Evolutionary conservation across 495 filamentous ascomycete genomes (phyloP), one percentile per base, ranked within the genome.

Genomic region (Aspergillus sclerotiicarbonarius): DNA sequence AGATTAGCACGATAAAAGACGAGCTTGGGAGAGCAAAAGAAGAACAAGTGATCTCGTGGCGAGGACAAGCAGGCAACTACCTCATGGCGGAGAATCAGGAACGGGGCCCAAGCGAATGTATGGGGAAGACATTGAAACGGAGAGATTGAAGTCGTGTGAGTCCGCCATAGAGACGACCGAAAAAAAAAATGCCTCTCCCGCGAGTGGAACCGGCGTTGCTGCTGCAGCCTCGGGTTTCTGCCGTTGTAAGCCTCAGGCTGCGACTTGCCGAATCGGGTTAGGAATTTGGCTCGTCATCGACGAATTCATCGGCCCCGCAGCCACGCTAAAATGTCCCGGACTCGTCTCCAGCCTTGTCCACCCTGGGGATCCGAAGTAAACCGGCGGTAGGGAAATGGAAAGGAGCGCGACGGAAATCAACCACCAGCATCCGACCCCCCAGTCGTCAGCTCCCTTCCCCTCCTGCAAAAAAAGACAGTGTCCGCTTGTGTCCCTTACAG

Each of bases 81-180:
- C 67, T 72, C 74, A 77, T 76, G 60, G 66, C 69, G 69, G 61
- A 63, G 65, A 56, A 47, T 60, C 43, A 44, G 61, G 51, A 57
- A 52, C 54, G 56, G 50, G 54, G 52, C 58, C 58, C 39, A 62
- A 53, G 29, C 55, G 57, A 56, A 53, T 45, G 59, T 56, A 54
- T 37, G 53, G 54, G 43, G 53, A 52, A 56, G 59, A 55, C 59
- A 62, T 67, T 56, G 59, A 64, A 54, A 59, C 30, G 37, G 18
- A 44, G 41, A 54, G 31, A 58, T 54, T 54, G 55, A 59, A 57
- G 54, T 64, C 62, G 62, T 67, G 60, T 62, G 65, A 62, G 56
- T 58, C 60, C 51, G 54, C 58, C 53, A 61, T 54, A 51, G 45
- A 62, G 41, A 54, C 51, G 56, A 54, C 53, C 35, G 51, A 65